Evolutionary conservation across 305 asterid genomes (phyloP), one percentile per base, ranked within the genome.

Genomic region (Fraxinus latifolia): DNA sequence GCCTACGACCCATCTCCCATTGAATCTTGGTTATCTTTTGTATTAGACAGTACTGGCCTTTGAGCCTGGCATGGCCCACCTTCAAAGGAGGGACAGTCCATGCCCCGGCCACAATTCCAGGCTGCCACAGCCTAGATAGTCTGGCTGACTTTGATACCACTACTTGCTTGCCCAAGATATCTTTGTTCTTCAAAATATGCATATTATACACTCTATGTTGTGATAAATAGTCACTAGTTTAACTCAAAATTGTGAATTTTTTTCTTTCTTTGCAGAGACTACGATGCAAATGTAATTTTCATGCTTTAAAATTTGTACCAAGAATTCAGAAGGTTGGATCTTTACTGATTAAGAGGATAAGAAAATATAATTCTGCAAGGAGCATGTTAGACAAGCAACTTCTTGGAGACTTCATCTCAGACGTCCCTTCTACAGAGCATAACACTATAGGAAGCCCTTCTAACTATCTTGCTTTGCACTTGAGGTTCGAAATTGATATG

Each of bases 401-500:
- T 77, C 92, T 96, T 5, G 99, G 97, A 79, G 89, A 89, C 84
- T 93, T 91, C 85, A 84, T 87, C 71, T 76, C 92, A 0, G 81
- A 62, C 68, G 76, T 73, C 55, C 85, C 85, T 74, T 65, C 85
- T 9, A 76, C 77, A 75, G 82, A 86, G 79, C 74, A 77, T 5
- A 53, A 65, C 17, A 5, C 80, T 11, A 17, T 50, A 65, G 81
- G 82, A 76, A 84, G 85, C 47, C 81, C 93, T 77, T 84, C 87
- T 42, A 90, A 86, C 87, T 96, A 93, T 87, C 91, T 96, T 73
- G 98, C 98, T 34, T 79, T 96, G 90, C 99, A 96, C 86, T 74
- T 96, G 90, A 91, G 98, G 70, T 96, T 96, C 70, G 99, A 96
- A 89, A 85, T 94, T 36, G 99, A 96, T 87, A 96, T 96, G 99